Base-by-base conservation (phyloP, 2,329 filamentous ascomycete species). In the Teratosphaeria viscida region DNA sequence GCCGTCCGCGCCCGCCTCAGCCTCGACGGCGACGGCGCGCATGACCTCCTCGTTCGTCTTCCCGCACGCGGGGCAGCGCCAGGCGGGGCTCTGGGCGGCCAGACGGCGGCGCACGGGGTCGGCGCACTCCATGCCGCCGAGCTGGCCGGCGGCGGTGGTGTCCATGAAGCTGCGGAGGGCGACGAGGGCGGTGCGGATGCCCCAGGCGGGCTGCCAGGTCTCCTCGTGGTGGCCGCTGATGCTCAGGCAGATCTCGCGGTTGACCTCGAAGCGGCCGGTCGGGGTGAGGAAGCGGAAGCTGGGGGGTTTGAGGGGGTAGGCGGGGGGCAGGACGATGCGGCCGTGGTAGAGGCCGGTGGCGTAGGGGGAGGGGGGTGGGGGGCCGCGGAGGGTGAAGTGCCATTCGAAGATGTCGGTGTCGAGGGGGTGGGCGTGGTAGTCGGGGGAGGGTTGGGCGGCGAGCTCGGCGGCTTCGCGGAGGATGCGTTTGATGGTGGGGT, bases 181-280 rank as follows among this genome's bases (percentile, higher is more conserved):
- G 4, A 85, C 79, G 59, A 99, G 77, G 16, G 94, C 92, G 3
- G 94, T 97, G 61, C 94, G 82, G 10, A 99, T 87, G 0, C 94
- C 94, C 94, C 94, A 99, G 0, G 94, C 94, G 0, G 94, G 94
- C 80, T 96, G 92, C 94, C 94, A 99, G 16, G 90, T 95, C 78
- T 97, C 94, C 74, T 97, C 94, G 76, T 99, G 94, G 75, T 96
- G 92, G 2, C 92, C 92, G 57, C 85, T 89, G 69, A 97, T 99
- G 68, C 85, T 90, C 16, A 99, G 84, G 72, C 94, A 99, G 67
- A 99, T 97, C 78, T 97, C 92, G 65, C 94, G 85, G 73, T 99
- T 99, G 59, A 91, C 87, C 75, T 97, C 94, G 76, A 99, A 99
- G 62, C 94, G 85, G 57, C 92, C 94, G 29, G 85, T 89, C 0